Evolutionary conservation across 2,329 filamentous ascomycete genomes (phyloP).

Genomic region (Penicillium frequentans): DNA sequence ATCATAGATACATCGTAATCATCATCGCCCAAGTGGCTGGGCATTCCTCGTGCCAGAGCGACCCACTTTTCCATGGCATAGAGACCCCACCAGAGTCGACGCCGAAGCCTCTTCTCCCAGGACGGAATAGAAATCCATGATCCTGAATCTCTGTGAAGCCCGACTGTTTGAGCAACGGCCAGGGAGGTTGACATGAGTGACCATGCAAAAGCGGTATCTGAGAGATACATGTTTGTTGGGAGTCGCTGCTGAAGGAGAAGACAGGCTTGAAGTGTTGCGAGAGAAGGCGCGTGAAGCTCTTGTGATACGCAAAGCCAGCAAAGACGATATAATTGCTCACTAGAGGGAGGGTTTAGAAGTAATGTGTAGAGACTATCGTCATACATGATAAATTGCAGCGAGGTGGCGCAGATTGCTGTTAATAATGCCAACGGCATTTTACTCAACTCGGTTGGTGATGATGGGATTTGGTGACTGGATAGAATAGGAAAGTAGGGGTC

Average conservation of each 20-base stretch:
- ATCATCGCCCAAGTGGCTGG: not conserved
- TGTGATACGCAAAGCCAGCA: not conserved
- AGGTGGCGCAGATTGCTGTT: not conserved
- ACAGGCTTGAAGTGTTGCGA: not conserved
- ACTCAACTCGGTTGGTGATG: not conserved
- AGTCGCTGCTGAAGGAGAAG: conserved; percentile 1
- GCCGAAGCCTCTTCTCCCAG: not conserved
- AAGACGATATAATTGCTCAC: not conserved
- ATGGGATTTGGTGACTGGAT: not conserved
- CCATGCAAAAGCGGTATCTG: conserved; percentile 1
- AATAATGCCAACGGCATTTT: not conserved
- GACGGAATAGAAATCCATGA: not conserved
- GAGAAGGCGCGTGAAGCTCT: not conserved
- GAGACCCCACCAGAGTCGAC: not conserved
- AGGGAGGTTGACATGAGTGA: not conserved
- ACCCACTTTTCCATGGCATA: conserved; percentile 2
- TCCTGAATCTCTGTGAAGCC: not conserved
- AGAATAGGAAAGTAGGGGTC: not conserved
- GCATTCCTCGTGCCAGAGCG: not conserved
- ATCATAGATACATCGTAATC: not conserved
- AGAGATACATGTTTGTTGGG: not conserved
- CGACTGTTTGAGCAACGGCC: not conserved
- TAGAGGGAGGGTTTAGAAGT: not conserved
- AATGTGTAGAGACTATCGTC: not conserved
- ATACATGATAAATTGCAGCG: not conserved